Evolutionary conservation across 805 yeast species (phyloP).

Genomic region (Phaffomyces opuntiae): DNA sequence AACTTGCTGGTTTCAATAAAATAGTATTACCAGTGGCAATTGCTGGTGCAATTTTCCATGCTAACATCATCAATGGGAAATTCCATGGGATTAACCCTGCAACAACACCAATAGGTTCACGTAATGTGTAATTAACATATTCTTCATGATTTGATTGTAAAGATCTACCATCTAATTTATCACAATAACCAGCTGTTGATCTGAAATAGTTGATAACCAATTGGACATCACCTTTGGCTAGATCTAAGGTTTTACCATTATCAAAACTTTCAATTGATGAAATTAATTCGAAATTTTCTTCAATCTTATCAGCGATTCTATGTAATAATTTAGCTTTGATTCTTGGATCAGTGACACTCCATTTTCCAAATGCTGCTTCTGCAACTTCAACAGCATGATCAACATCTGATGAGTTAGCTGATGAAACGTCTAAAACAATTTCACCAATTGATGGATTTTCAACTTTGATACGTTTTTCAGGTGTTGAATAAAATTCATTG

Average conservation of each 20-base stretch:
- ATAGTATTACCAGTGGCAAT: slow-evolving; percentile 69
- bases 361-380: slow-evolving; percentile 48
- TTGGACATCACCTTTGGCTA: slow-evolving; percentile 61
- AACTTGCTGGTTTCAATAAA: slow-evolving; percentile 68
- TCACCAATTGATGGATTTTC: slow-evolving; percentile 59
- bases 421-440: slow-evolving; percentile 48
- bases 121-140: slow-evolving; percentile 57
- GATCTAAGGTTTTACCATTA: slow-evolving; percentile 65
- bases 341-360: slow-evolving; percentile 56
- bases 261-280: slow-evolving; percentile 67
- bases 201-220: slow-evolving; percentile 57
- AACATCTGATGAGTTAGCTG: slow-evolving; percentile 55
- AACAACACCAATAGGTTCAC: slow-evolving; percentile 75
- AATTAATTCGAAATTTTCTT: slow-evolving; percentile 52
- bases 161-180: slow-evolving; percentile 56
- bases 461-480: slow-evolving; percentile 46
- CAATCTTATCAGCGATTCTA: slow-evolving; percentile 64
- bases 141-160: slow-evolving; percentile 52
- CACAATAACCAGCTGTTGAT: slow-evolving; percentile 68
- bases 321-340: slow-evolving; percentile 44
- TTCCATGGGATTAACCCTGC: slow-evolving; percentile 85
- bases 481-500: slow-evolving; percentile 59
- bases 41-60: slow-evolving; percentile 78
- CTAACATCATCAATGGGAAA: slow-evolving; percentile 71
- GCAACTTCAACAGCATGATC: slow-evolving; percentile 66